Conservation (phyloP, 192 early-diverging fungal species). For the Coemansia sp. region DNA sequence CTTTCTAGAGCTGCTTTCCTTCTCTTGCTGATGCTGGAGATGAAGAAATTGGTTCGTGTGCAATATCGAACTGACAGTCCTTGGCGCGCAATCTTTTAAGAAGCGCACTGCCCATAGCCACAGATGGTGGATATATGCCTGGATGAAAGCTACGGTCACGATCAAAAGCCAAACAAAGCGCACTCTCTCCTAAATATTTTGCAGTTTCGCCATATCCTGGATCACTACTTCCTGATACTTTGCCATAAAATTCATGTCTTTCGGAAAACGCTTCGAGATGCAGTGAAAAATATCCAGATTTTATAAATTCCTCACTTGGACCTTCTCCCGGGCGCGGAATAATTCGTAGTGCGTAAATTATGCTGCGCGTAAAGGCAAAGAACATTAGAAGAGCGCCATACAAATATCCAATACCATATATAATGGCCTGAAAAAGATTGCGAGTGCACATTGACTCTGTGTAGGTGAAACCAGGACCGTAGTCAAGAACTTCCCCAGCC, state of each 20-base stretch:
- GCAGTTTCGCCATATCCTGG: slow-evolving; percentile 84
- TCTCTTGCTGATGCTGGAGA: neutral
- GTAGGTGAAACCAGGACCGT: slow-evolving; percentile 62
- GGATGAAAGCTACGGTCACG: slow-evolving; percentile 55
- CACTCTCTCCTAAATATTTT: slow-evolving; percentile 75
- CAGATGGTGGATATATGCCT: slow-evolving; percentile 78
- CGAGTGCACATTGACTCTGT: slow-evolving; percentile 59
- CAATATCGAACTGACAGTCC: slow-evolving; percentile 58
- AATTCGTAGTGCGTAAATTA: slow-evolving; percentile 50
- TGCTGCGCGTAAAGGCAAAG: slow-evolving; percentile 50
- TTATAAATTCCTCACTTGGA: slow-evolving; percentile 62
- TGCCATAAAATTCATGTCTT: slow-evolving; percentile 33
- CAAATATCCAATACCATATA: slow-evolving; percentile 44
- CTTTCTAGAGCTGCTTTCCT: neutral
- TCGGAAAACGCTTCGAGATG: slow-evolving; percentile 35
- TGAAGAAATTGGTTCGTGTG: slow-evolving; percentile 4
- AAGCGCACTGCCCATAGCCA: slow-evolving; percentile 74
- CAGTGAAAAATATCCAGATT: slow-evolving; percentile 48
- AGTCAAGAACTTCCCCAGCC: slow-evolving; percentile 35
- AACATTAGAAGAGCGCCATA: slow-evolving; percentile 32
- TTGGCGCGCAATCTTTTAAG: slow-evolving; percentile 63
- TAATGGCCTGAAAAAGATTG: slow-evolving; percentile 51
- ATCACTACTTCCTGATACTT: slow-evolving; percentile 59
- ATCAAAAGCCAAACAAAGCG: slow-evolving; percentile 68
- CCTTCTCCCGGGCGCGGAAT: slow-evolving; percentile 71